Evolutionary conservation across 2,329 filamentous ascomycete species (phyloP), one percentile per base, ranked within the genome.

Genomic region (Bretziella fagacearum): DNA sequence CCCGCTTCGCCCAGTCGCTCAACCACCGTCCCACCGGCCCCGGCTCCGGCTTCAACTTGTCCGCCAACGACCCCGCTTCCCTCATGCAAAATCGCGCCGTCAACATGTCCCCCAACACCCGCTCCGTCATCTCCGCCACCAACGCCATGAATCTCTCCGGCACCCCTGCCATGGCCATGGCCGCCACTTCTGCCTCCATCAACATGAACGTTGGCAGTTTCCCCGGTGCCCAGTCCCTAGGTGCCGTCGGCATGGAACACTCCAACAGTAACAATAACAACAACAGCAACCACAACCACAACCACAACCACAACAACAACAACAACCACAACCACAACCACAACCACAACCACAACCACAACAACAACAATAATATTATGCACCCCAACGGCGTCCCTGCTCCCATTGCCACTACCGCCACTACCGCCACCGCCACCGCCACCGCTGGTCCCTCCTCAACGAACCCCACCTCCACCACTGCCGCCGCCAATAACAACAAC

Each of bases 11-110:
- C 10, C 44, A 46, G 15, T 46, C 44, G 6, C 95, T 86, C 57
- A 73, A 83, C 35, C 75, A 81, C 55, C 78, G 73, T 57, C 91
- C 87, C 66, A 81, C 79, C 62, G 81, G 82, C 57, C 70, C 71
- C 29, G 82, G 86, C 53, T 93, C 85, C 60, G 76, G 81, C 69
- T 23, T 13, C 43, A 42, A 6, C 32, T 37, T 6, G 13, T 41
- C 37, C 11, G 23, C 37, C 18, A 41, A 25, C 23, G 37, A 41
- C 7, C 37, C 20, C 11, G 37, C 63, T 46, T 73, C 74, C 2
- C 20, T 35, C 18, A 46, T 50, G 30, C 35, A 26, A 33, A 46
- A 41, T 25, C 18, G 37, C 6, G 17, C 20, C 10, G 11, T 23
- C 2, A 25, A 22, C 36, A 39, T 39, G 17, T 39, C 36, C 13